Conservation (phyloP, 2,329 filamentous ascomycete genomes). For the Stagonosporopsis vannaccii region DNA sequence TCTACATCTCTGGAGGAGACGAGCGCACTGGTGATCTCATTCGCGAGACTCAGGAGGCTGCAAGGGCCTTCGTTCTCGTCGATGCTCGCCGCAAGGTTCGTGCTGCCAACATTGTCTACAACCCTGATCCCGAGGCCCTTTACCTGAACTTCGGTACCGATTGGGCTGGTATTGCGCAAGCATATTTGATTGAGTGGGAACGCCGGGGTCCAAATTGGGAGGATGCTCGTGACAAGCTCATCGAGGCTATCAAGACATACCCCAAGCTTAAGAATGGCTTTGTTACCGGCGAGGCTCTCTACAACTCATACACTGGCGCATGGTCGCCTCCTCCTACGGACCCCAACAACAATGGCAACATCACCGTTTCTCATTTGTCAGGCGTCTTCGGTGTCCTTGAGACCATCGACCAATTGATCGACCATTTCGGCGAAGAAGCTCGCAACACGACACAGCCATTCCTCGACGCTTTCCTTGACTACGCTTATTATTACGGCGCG, state of each 20-base stretch:
- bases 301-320: slow-evolving; percentile 59
- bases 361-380: slow-evolving; percentile 63
- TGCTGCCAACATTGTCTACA: slow-evolving; percentile 59
- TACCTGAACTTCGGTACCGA: slow-evolving; percentile 66
- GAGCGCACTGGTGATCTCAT: slow-evolving; percentile 65
- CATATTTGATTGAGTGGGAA: slow-evolving; percentile 68
- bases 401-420: slow-evolving; percentile 63
- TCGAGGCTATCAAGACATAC: slow-evolving; percentile 59
- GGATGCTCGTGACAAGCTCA: slow-evolving; percentile 60
- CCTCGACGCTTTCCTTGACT: slow-evolving; percentile 64
- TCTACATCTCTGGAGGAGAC: slow-evolving; percentile 63
- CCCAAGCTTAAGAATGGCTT: slow-evolving; percentile 65
- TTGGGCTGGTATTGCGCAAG: slow-evolving; percentile 64
- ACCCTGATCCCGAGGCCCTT: slow-evolving; percentile 51
- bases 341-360: slow-evolving; percentile 59
- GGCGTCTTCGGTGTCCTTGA: slow-evolving; percentile 67
- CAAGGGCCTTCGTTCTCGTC: slow-evolving; percentile 61
- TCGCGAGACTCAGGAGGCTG: slow-evolving; percentile 60
- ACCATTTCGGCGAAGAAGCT: slow-evolving; percentile 51
- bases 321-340: slow-evolving; percentile 63
- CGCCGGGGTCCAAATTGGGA: slow-evolving; percentile 62
- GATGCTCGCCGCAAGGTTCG: slow-evolving; percentile 68
- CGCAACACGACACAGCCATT: slow-evolving; percentile 59
- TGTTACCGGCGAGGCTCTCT: slow-evolving; percentile 63
- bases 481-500: slow-evolving; percentile 66